Evolutionary conservation across 208 protist species (phyloP).

Genomic region (Vickermania ingenoplastis): DNA sequence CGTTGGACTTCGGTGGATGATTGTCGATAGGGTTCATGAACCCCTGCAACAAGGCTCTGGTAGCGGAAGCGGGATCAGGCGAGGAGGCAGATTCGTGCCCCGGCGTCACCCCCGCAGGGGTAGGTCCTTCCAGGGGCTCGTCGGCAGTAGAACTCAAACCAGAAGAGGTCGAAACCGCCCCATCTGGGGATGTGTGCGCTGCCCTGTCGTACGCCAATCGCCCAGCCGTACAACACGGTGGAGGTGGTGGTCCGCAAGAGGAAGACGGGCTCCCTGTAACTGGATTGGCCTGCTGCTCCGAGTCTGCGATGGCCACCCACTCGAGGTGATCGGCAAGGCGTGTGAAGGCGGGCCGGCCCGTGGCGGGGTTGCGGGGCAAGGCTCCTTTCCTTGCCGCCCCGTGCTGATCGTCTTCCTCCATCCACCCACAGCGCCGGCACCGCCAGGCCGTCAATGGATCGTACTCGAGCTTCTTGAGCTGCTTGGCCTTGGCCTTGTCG

Average conservation of each 20-base stretch:
- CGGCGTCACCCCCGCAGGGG: neutral
- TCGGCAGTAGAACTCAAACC: no score
- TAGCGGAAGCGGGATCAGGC: neutral
- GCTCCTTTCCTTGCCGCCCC: neutral
- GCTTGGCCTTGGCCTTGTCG: constrained; percentile 3
- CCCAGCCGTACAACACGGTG: neutral
- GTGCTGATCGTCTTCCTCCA: neutral
- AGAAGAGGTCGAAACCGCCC: no score
- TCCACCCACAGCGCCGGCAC: constrained; percentile 25
- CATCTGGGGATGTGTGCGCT: neutral
- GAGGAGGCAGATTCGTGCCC: neutral
- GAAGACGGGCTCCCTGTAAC: neutral
- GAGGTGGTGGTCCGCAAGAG: no score
- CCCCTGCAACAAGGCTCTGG: neutral
- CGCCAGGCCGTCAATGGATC: constrained; percentile 22
- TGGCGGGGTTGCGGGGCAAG: constrained; percentile 26
- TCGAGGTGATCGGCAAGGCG: constrained; percentile 44
- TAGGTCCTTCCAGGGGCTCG: no score
- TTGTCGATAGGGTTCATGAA: neutral
- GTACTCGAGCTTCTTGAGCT: constrained; percentile 10
- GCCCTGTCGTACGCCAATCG: neutral
- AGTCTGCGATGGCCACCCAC: constrained; percentile 8
- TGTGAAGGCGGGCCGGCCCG: constrained; percentile 16
- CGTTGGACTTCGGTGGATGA: neutral
- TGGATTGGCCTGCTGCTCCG: neutral